Evolutionary conservation across 176 grass and related monocot species (phyloP).

Genomic region (Sorghum bicolor): DNA sequence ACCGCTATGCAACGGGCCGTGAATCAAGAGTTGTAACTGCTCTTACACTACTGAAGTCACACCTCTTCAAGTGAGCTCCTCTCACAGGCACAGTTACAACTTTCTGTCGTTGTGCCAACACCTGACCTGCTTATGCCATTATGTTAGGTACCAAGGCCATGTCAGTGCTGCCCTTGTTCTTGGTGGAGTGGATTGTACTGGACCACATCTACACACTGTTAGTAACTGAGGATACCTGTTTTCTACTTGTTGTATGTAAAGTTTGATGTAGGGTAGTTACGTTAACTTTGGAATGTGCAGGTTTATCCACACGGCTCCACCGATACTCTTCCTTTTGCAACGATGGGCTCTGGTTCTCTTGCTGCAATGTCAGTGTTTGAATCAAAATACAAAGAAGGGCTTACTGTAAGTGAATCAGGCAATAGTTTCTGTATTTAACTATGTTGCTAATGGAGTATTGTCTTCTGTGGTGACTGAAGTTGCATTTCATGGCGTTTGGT

Average conservation of each 20-base stretch:
- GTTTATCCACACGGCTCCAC: conserved; percentile 95
- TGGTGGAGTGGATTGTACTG: conserved; percentile 83
- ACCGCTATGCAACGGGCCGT: conserved; percentile 87
- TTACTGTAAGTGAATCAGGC: conserved; percentile 58
- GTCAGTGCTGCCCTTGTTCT: conserved; percentile 89
- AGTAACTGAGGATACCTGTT: conserved; percentile 24
- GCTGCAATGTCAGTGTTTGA: conserved; percentile 97
- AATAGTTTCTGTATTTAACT: not conserved
- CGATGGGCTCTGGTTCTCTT: conserved; percentile 96
- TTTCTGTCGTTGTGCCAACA: not conserved
- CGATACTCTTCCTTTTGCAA: conserved; percentile 90
- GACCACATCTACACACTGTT: conserved; percentile 93
- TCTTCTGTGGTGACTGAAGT: not conserved
- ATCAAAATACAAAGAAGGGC: conserved; percentile 84
- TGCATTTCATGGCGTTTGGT: not conserved
- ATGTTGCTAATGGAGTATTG: not conserved
- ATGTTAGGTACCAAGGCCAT: conserved; percentile 75
- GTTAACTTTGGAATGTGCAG: conserved; percentile 34
- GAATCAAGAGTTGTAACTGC: conserved; percentile 94
- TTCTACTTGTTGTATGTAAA: not conserved
- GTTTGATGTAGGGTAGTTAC: not conserved
- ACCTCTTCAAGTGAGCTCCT: conserved; percentile 69
- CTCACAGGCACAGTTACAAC: not conserved
- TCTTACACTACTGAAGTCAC: conserved; percentile 83
- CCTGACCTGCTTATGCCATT: not conserved